A percentile compares a stretch with the other conserved stretches of the same genome.
phyloP scores from a whole-genome alignment of 2,329 filamentous ascomycete genomes.

The Monilinia polystroma region DNA sequence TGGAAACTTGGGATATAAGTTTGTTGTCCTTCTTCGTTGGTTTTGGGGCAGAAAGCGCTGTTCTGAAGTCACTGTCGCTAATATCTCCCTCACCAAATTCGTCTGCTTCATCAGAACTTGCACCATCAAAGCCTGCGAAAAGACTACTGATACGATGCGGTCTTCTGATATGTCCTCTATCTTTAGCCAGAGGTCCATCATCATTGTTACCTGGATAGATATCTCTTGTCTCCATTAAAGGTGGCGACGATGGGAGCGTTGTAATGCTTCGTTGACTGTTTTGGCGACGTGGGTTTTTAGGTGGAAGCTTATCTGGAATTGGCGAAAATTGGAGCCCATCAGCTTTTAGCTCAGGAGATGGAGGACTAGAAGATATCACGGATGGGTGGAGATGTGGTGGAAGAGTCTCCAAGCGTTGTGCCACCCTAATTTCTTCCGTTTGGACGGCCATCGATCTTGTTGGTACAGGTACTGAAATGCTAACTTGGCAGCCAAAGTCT shows the following conservation, averaged over 20 bases:
- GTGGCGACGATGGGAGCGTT: conserved; percentile 51
- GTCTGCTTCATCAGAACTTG: conserved; percentile 65
- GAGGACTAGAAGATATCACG: conserved; percentile 62
- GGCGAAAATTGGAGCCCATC: conserved; percentile 49
- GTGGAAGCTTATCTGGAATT: conserved; percentile 54
- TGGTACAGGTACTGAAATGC: conserved; percentile 47
- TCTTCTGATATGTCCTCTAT: conserved; percentile 58
- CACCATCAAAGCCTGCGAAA: conserved; percentile 80
- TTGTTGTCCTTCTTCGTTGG: conserved; percentile 41
- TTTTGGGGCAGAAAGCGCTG: conserved; percentile 62
- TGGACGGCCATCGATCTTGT: conserved; percentile 58
- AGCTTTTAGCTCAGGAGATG: conserved; percentile 48
- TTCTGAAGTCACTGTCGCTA: conserved; percentile 67
- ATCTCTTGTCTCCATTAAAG: conserved; percentile 53
- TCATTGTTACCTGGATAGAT: conserved; percentile 79
- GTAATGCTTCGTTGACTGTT: conserved; percentile 47
- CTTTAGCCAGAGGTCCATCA: conserved; percentile 65
- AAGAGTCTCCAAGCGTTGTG: conserved; percentile 71
- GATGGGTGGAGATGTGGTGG: conserved; percentile 79
- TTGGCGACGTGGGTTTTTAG: conserved; percentile 60
- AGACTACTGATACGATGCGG: conserved; percentile 77
- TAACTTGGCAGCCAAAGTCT: conserved; percentile 79
- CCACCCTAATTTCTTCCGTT: conserved; percentile 87
- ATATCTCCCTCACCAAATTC: conserved; percentile 61
- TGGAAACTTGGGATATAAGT: conserved; percentile 30